Conservation (phyloP, 192 early-diverging fungal species). For the Coemansia sp. region DNA sequence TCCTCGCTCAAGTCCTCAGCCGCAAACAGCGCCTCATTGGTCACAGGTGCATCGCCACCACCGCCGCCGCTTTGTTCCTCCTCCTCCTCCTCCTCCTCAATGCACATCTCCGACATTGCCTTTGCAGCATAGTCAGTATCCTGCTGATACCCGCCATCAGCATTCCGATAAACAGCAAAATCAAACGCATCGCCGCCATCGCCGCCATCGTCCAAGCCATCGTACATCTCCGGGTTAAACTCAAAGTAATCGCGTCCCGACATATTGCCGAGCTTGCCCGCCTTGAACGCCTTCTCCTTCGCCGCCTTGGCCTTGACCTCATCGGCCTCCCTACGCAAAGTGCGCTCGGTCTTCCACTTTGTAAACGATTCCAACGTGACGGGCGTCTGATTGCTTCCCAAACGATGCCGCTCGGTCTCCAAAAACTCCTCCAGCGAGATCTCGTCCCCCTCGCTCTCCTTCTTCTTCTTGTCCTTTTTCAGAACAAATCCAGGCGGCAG, state of each 20-base stretch:
- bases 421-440: slow-evolving; percentile 97
- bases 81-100: not conserved
- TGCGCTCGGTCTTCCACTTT: slow-evolving; percentile 90
- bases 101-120: not conserved
- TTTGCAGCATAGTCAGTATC: slow-evolving; percentile 14
- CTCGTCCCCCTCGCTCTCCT: slow-evolving; percentile 71
- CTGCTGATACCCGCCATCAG: slow-evolving; percentile 56
- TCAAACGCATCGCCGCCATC: slow-evolving; percentile 75
- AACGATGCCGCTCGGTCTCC: slow-evolving; percentile 95
- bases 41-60: not conserved
- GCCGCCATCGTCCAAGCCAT: slow-evolving; percentile 66
- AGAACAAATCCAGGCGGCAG: slow-evolving; percentile 95
- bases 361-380: slow-evolving; percentile 90
- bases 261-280: slow-evolving; percentile 89
- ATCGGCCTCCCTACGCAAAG: slow-evolving; percentile 67
- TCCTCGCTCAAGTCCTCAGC: slow-evolving; percentile 26
- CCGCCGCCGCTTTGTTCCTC: no score
- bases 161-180: slow-evolving; percentile 70
- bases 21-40: slow-evolving; percentile 25
- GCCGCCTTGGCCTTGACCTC: slow-evolving; percentile 64
- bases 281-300: slow-evolving; percentile 80
- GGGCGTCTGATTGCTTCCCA: slow-evolving; percentile 90
- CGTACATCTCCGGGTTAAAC: slow-evolving; percentile 90
- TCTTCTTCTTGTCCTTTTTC: slow-evolving; percentile 86
- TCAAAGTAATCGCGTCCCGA: slow-evolving; percentile 97